Base-by-base conservation (phyloP, 495 filamentous ascomycete genomes). In the Aeminium ludgeri region DNA sequence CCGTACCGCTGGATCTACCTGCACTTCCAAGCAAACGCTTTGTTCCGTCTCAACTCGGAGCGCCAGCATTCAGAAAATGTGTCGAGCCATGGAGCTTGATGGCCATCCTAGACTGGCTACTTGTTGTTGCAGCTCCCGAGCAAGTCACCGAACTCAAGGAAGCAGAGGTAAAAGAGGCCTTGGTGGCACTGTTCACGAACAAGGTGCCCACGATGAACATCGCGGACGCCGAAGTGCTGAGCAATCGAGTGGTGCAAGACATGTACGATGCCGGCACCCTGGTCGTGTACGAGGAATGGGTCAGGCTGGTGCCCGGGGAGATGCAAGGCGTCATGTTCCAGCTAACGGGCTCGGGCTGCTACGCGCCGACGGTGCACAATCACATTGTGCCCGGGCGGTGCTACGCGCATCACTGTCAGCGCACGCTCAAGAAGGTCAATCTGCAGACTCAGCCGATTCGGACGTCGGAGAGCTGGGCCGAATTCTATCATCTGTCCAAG, bases 121-220 rank as follows among this genome's bases (percentile, higher is more conserved):
- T 77, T 43, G 76, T 82, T 39, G 76, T 96, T 70, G 79, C 82
- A 20, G 35, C n/a, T 19, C 43, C 48, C 12, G 86, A 92, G 46
- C 86, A 86, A 13, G 75, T 78, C 41, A 66, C 63, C 31, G 85
- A 99, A 60, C 68, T 99, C 17, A 82, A 80, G 51, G 71, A 81
- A 52, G 76, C 80, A 41, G 74, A 79, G 4, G 70, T 96, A 34
- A 76, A 80, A 25, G 86, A 95, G 39, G 86, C 81, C 1, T 72
- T 96, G 31, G 77, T 94, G 17, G 82, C 76, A 7, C 64, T 99
- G 16, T 96, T 99, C 56, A 93, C 86, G 12, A 75, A 86, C 61
- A 94, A 93, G 59, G 86, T 99, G 1, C 86, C 91, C 1, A 99
- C 87, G 0, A 96, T 99, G 89, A 96, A 99, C 52, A 86, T 85